Evolutionary conservation across 352 stramenopile species (phyloP), one percentile per base, ranked within the genome.

Genomic region (Peronospora farinosa): DNA sequence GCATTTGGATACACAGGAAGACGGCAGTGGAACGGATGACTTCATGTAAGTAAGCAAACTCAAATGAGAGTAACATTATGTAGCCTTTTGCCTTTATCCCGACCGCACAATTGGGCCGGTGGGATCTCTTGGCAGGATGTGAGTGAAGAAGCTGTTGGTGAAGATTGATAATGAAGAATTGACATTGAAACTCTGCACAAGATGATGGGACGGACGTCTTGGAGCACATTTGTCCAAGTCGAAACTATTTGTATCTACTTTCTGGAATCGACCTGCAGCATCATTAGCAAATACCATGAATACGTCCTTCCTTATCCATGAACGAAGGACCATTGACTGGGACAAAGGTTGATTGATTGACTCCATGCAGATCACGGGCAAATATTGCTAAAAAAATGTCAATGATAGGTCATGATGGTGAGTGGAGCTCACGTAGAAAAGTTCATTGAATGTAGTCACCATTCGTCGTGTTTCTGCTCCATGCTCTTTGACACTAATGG

Each of bases 1-100:
- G 43, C 83, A 92, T 65, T 57, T 94, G 65, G 77, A 91, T 64
- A 86, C 83, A 45, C 80, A 92, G 57, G 76, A 88, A 60, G 74
- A 92, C 45, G 68, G 70, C 49, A 85, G 72, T 36, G 66, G 67
- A 51, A 75, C 76, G 54, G 78, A 88, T 60, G 78, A 86, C 49
- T 90, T 88, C 57, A 90, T 90, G 78, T 90, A 63, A 75, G 66
- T 27, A 35, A 63, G 35, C 25, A 16, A 63, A 54, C 33, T 42
- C 33, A 21, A n/a, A 46, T 23, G 27, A 30, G 49, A 62, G 39
- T 57, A 62, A 63, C 19, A 68, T 65, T 68, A 65, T 65, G 58
- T 62, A 63, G 49, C 58, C 48, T 64, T 61, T 62, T 59, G 49
- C 31, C 33, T 30, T 57, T 25, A 37, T 47, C 33, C 51, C 51